Conservation (phyloP, 805 yeast genomes). For the Metschnikowia dekortorum region DNA sequence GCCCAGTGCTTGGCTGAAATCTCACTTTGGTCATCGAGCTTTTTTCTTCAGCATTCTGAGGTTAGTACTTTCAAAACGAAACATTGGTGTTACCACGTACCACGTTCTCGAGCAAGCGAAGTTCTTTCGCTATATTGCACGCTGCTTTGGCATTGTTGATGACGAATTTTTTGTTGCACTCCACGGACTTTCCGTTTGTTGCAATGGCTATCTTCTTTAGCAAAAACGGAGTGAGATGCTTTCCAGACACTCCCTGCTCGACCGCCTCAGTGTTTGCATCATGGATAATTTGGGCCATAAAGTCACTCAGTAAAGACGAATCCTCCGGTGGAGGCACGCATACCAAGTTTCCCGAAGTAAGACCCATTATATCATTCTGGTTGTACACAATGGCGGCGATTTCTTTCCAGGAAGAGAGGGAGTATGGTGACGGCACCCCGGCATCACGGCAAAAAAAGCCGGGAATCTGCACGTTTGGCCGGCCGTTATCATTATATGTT, state of each 20-base stretch:
- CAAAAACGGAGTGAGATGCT: constrained; percentile 74
- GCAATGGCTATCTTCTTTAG: constrained; percentile 57
- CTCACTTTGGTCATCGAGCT: background rate
- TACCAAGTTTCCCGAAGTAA: constrained; percentile 67
- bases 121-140: constrained; percentile 57
- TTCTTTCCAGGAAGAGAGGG: constrained; percentile 45
- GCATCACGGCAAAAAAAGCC: constrained; percentile 81
- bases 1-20: constrained; percentile 2
- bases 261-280: constrained; percentile 57
- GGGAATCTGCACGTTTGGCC: constrained; percentile 50
- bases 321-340: constrained; percentile 78
- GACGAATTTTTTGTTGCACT: constrained; percentile 70
- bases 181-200: constrained; percentile 69
- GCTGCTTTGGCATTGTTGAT: constrained; percentile 71
- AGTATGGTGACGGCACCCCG: constrained; percentile 66
- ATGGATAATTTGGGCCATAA: constrained; percentile 54
- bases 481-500: constrained; percentile 52
- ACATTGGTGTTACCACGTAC: background rate
- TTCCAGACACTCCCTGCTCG: constrained; percentile 54
- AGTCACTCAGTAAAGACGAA: constrained; percentile 50
- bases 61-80: background rate
- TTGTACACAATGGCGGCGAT: constrained; percentile 62
- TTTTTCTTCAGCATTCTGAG: background rate
- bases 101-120: constrained; percentile 18
- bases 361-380: constrained; percentile 40